Base-by-base conservation (phyloP, 2,329 filamentous ascomycete genomes). In the Sporothrix inflata region DNA sequence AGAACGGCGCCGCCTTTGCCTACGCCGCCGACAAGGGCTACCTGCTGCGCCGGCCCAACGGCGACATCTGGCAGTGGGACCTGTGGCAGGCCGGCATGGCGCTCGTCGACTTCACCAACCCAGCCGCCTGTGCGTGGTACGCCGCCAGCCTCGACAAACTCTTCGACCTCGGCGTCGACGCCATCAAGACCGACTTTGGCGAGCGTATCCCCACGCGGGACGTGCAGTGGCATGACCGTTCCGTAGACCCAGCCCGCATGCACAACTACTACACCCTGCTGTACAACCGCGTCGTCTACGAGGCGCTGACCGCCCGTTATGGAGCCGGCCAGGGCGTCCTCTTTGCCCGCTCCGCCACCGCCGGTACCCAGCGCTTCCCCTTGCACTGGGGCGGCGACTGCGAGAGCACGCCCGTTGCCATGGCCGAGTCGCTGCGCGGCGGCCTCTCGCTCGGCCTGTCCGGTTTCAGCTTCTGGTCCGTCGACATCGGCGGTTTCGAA, bases 11-110 rank as follows among this genome's bases (percentile, higher is more conserved):
- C 0, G 83, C 91, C 0, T 93, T 93, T 81, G 81, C 84, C 72
- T 84, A 89, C 74, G 91, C 90, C 53, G 87, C 86, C 53, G 85
- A 88, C 71, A 90, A 88, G 70, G 90, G 90, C 0, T 93, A 92
- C 76, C 84, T 93, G 21, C 84, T 93, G 73, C 91, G 90, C 82
- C 87, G 90, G 38, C 88, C 86, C 75, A 88, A 92, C 76, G 90
- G 90, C 14, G 89, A 91, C 74, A 82, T 93, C 27, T 93, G 89
- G 88, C 91, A 93, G 80, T 92, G 90, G 89, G 91, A 93, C 76
- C 81, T 91, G 55, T 93, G 91, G 91, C 91, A 93, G 78, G 90
- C 90, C 1, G 91, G 91, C 47, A 93, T 93, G 91, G 91, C 87
- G 3, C 82, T 93, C 1, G 84, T 93, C 16, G 91, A 93, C 77